Base-by-base conservation (phyloP, 176 grass and related monocot genomes). In the Rhipidocladum racemiflorum region DNA sequence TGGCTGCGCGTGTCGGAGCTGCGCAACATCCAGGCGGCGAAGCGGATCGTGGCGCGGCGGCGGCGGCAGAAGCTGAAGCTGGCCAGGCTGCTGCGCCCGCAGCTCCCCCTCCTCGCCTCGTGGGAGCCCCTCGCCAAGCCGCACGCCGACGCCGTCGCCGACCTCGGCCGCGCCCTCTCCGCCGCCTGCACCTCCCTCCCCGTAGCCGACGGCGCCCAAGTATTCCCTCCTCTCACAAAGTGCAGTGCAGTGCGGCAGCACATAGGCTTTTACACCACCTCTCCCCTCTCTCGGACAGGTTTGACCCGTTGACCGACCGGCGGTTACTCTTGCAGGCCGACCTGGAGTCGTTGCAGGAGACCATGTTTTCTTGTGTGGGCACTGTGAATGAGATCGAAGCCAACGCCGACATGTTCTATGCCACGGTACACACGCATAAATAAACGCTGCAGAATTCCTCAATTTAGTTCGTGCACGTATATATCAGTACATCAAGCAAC, bases 51-150 rank as follows among this genome's bases (percentile, higher is more conserved):
- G 79, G 83, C 88, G 27, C 92, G 91, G 53, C 84, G 96, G 72
- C 82, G 96, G 60, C 87, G 87, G 87, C 79, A 93, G 79, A 99
- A 95, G 89, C 35, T 95, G 72, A 93, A 91, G 76, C 62, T 99
- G 79, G 69, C 78, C 9, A 60, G 84, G 25, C 42, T 93, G 45
- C 85, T 93, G 18, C 64, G 84, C 5, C 82, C 82, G 45, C 91
- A 99, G n/a, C 74, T 90, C 11, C 87, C 82, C 5, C 78, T 93
- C 10, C 90, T 99, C 7, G 84, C 83, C 11, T 80, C 87, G 20
- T 99, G 89, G 96, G 92, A 95, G 10, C 9, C 80, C 1, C 69
- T 90, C 29, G 83, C 87, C 25, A 75, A 76, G 65, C 77, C 87
- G 76, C 87, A 98, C 56, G 17, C 44, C 32, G 89, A 98, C 61